Evolutionary conservation across 441 rosid genomes (phyloP).

Genomic region (Monsonia emarginata): DNA sequence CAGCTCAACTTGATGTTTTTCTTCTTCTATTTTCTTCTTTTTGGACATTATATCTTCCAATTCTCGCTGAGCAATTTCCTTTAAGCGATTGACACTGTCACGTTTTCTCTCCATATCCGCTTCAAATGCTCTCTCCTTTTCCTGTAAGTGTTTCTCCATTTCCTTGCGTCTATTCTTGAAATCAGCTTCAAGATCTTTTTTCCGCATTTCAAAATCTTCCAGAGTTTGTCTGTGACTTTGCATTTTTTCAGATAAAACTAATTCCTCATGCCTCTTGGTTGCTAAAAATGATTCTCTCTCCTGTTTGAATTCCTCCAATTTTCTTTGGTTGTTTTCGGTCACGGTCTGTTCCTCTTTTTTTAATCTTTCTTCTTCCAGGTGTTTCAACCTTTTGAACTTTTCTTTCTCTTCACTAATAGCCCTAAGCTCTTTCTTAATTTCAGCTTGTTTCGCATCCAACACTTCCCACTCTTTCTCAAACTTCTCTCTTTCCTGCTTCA

Average conservation of each 20-base stretch:
- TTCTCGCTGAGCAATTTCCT: constrained; percentile 43
- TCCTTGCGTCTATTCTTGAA: constrained; percentile 33
- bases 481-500: constrained; percentile 55
- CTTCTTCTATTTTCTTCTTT: constrained; percentile 34
- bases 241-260: constrained; percentile 39
- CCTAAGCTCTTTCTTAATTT: constrained; percentile 33
- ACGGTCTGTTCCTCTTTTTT: constrained; percentile 44
- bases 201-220: constrained; percentile 50
- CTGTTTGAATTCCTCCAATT: constrained; percentile 45
- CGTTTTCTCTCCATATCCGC: constrained; percentile 41
- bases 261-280: constrained; percentile 48
- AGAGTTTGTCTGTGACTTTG: constrained; percentile 39
- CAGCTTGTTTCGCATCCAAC: constrained; percentile 59
- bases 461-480: constrained; percentile 74
- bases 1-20: constrained; percentile 36
- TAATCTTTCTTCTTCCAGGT: constrained; percentile 44
- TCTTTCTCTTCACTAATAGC: constrained; percentile 42
- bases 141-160: constrained; percentile 45
- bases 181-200: constrained; percentile 36
- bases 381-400: constrained; percentile 36
- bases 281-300: constrained; percentile 67
- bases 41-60: constrained; percentile 39
- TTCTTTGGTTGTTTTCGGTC: constrained; percentile 33
- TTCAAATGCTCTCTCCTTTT: constrained; percentile 35
- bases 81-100: constrained; percentile 27